Base-by-base conservation (phyloP, 352 stramenopile genomes). In the Phytophthora ohioensis region DNA sequence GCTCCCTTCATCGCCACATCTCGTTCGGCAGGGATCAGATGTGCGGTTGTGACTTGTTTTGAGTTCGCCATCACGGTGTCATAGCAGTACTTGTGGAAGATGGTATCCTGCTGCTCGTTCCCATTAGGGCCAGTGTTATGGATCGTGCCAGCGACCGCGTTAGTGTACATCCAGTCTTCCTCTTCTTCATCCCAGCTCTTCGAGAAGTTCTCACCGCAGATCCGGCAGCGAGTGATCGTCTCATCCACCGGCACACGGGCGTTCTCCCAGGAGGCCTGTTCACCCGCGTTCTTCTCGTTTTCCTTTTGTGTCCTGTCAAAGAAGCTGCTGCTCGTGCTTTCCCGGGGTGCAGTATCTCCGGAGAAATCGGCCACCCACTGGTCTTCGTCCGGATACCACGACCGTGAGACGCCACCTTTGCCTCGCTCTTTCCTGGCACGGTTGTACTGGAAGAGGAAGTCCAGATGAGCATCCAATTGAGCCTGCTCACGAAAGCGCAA, bases 61-160 rank as follows among this genome's bases (percentile, higher is more conserved):
- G 88, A 94, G 61, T 94, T 93, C 9, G 85, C 64, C 62, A 93
- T 88, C 27, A 94, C 89, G 7, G 87, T 92, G 45, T 96, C 89
- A 66, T 93, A 94, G 60, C 89, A 96, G 57, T 94, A 95, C 75
- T 95, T 95, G 84, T 96, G 89, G 67, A 96, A 95, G 49, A 96
- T 96, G 3, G 88, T 94, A 42, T 89, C 75, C 11, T 91, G 75
- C 15, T 66, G 55, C 21, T 79, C 76, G 12, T 77, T 74, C 3
- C 78, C 71, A 38, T 65, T 65, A 0, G 71, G 59, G 7, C 63
- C 67, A 31, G 72, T 73, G 48, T 92, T 76, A 61, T 92, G 83
- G 48, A 96, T 92, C 52, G 78, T 88, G 8, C 83, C 89, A n/a
- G 84, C 71, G 31, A 96, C 84, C 2, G 89, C 89, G 61, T 96